Percentiles rank a stretch among this genome's conserved stretches.
These are phyloP conservation scores for Dactylellina parvicollis DNA, from an alignment of 2,329 filamentous ascomycete species.

Conservation along the genomic window DNA sequence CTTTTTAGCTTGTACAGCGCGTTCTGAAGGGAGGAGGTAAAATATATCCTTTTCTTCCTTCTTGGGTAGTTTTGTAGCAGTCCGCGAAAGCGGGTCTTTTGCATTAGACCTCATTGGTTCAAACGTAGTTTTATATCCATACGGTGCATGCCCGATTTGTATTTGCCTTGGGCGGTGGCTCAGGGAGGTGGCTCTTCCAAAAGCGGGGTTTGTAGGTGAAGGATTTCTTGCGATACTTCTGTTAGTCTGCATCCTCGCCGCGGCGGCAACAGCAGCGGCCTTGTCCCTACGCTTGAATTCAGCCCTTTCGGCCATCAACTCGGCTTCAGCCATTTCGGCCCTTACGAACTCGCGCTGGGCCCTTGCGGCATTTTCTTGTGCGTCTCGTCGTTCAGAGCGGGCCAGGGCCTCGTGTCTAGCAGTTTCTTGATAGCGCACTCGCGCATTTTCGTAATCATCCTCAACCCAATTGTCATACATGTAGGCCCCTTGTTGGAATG, in stretches of 20 bases:
- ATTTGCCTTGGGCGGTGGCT: not conserved
- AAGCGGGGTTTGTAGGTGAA: not conserved
- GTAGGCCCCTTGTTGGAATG: too few species aligned
- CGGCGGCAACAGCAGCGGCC: too few species aligned
- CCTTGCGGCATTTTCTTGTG: too few species aligned
- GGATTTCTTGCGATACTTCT: not conserved
- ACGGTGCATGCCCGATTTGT: not conserved
- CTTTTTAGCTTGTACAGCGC: conserved; percentile 3
- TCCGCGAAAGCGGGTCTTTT: too few species aligned
- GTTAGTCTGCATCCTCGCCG: too few species aligned
- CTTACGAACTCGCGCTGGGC: too few species aligned
- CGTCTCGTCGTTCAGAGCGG: too few species aligned
- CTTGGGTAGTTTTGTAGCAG: not conserved
- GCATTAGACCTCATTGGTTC: not conserved
- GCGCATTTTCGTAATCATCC: not conserved
- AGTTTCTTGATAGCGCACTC: not conserved
- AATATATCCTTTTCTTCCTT: conserved; percentile 11
- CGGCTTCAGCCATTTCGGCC: too few species aligned
- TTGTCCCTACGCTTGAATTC: too few species aligned
- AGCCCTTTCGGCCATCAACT: too few species aligned
- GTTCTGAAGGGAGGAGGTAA: conserved; percentile 18
- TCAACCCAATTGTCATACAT: not conserved
- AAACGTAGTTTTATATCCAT: not conserved
- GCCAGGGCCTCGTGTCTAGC: too few species aligned
- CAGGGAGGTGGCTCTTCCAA: not conserved